A percentile compares a stretch with the other conserved stretches of the same genome.
Evolutionary conservation across 2,329 filamentous ascomycete genomes (phyloP).

Genomic region (Zopfia rhizophila): DNA sequence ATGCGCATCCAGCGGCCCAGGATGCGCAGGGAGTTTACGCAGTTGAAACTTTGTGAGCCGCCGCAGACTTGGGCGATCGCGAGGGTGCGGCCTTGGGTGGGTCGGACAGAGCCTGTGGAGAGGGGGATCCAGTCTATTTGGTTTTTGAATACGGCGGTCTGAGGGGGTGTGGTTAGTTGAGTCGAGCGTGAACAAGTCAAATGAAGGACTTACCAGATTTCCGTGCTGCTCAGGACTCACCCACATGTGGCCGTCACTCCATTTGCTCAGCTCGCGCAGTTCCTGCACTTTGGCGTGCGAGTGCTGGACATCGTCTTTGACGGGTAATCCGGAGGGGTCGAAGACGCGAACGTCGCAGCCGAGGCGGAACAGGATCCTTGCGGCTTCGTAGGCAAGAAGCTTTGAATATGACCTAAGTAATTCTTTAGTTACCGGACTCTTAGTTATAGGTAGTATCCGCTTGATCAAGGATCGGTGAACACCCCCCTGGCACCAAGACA

Average conservation of each 20-base stretch:
- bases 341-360: slow-evolving; percentile 74
- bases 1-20: slow-evolving; percentile 77
- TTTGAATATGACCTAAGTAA: slow-evolving; percentile 66
- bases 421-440: slow-evolving; percentile 12
- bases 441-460: background rate
- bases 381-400: slow-evolving; percentile 69
- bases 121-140: slow-evolving; percentile 78
- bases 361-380: slow-evolving; percentile 69
- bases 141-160: slow-evolving; percentile 74
- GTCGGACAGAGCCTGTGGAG: slow-evolving; percentile 68
- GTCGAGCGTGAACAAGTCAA: background rate
- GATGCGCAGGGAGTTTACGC: slow-evolving; percentile 72
- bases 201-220: slow-evolving; percentile 59
- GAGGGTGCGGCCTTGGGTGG: slow-evolving; percentile 73
- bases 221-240: slow-evolving; percentile 74
- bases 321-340: slow-evolving; percentile 66
- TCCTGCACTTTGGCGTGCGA: slow-evolving; percentile 71
- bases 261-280: slow-evolving; percentile 67
- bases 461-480: too few species aligned
- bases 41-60: slow-evolving; percentile 74
- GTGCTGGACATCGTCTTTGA: slow-evolving; percentile 71
- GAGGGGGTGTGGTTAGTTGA: slow-evolving; percentile 7
- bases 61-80: slow-evolving; percentile 71
- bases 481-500: slow-evolving; percentile 33
- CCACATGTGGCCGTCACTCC: slow-evolving; percentile 76